A percentile compares a stretch with the other conserved stretches of the same genome.
Conservation (phyloP, 1,284 basidiomycete genomes). For the Fomitopsis schrenkii region DNA sequence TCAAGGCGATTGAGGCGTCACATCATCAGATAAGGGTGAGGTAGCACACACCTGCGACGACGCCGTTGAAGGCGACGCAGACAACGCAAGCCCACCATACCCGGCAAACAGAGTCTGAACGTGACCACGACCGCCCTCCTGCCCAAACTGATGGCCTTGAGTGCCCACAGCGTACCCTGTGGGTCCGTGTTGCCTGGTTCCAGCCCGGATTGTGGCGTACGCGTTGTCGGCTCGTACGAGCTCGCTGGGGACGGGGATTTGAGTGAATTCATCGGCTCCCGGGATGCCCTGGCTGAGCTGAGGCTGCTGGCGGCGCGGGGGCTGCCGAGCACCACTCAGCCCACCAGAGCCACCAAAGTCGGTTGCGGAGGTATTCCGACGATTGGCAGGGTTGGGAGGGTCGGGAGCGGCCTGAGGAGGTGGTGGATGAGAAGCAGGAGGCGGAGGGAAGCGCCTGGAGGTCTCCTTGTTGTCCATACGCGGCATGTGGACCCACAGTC, state of each 20-base stretch:
- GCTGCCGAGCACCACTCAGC: conserved; percentile 11
- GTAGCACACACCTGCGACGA: conserved; percentile 11
- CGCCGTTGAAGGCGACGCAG: conserved; percentile 10
- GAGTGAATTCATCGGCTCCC: conserved; percentile 9
- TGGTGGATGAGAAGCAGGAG: conserved; percentile 13
- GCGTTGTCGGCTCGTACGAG: conserved; percentile 9
- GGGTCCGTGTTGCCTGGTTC: conserved; percentile 17
- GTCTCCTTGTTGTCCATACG: conserved; percentile 20
- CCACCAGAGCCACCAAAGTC: conserved; percentile 15
- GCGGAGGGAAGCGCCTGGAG: conserved; percentile 18
- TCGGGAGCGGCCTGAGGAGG: conserved; percentile 13
- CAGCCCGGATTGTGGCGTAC: conserved; percentile 17
- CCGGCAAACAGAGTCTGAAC: conserved; percentile 2
- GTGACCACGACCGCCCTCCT: conserved; percentile 7
- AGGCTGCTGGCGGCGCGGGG: conserved; percentile 11
- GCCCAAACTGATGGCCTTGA: conserved; percentile 9
- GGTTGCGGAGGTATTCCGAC: conserved; percentile 12
- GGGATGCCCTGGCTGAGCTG: conserved; percentile 8
- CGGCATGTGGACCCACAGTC: conserved; percentile 21
- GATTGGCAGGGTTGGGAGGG: conserved; percentile 11
- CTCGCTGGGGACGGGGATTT: conserved; percentile 12
- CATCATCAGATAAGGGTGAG: conserved; percentile 19
- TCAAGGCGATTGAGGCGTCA: conserved; percentile 8
- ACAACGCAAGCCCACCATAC: conserved; percentile 7
- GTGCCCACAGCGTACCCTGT: conserved; percentile 6